These are phyloP conservation scores for Triticum dicoccoides DNA, from an alignment of 176 grass and related monocot species.

Conservation along the genomic window DNA sequence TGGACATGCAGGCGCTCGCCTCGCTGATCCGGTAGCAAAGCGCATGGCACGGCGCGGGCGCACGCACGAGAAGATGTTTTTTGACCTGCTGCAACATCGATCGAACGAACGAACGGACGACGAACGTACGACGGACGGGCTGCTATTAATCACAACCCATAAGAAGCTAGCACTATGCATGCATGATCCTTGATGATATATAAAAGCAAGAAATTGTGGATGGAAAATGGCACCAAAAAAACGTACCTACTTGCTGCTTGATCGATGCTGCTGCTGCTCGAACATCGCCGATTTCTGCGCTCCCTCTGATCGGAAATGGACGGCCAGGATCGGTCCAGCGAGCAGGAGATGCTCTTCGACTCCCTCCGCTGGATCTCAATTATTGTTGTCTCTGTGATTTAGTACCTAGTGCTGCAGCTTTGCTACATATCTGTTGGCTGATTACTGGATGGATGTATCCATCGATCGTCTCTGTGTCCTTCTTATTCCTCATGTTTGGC, in stretches of 20 bases:
- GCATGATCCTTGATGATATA: not conserved
- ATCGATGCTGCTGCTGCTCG: not conserved
- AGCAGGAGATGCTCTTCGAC: not conserved
- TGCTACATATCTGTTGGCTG: not conserved
- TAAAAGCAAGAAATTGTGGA: not conserved
- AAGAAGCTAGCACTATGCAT: not conserved
- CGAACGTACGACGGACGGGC: not conserved
- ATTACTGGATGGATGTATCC: not conserved
- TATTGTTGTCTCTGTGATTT: not conserved
- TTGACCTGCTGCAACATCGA: not conserved
- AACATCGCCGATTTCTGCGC: not conserved
- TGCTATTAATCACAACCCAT: not conserved
- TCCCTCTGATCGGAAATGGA: not conserved
- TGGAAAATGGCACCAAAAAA: not conserved
- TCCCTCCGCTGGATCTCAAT: not conserved
- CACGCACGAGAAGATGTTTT: not conserved
- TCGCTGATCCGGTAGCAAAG: constrained; percentile 45
- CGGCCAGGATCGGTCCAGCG: not conserved
- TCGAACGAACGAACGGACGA: not conserved
- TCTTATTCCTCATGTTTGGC: not conserved
- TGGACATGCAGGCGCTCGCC: constrained; percentile 48
- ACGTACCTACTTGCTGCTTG: not conserved
- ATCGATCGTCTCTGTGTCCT: not conserved
- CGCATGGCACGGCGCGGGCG: not conserved
- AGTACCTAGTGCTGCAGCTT: not conserved